These are phyloP conservation scores for Candida smagusa DNA, from an alignment of 1,139 yeast genomes.

Conservation along the genomic window DNA sequence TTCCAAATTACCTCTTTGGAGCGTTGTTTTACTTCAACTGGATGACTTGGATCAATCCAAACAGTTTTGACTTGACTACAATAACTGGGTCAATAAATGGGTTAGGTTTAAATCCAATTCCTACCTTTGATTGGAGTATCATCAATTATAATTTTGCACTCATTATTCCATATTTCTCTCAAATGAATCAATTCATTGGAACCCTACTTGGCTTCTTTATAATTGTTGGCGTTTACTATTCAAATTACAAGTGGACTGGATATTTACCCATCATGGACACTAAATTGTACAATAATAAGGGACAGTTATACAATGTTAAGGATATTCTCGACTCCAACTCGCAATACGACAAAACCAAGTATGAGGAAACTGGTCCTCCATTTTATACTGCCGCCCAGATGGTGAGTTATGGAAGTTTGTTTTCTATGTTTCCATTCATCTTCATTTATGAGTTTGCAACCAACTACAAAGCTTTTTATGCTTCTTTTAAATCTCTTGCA, in stretches of 20 bases:
- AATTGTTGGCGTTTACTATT: constrained; percentile 15
- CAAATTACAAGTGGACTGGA: constrained; percentile 15
- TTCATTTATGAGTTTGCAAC: constrained; percentile 15
- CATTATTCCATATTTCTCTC: constrained; percentile 13
- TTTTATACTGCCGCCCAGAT: constrained; percentile 32
- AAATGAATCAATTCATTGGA: constrained; percentile 13
- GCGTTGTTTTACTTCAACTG: constrained; percentile 18
- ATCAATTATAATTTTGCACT: constrained; percentile 10
- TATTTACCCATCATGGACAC: constrained; percentile 16
- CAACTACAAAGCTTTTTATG: constrained; percentile 7
- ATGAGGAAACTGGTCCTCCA: constrained; percentile 35
- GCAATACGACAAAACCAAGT: constrained; percentile 13
- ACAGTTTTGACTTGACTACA: constrained; percentile 14
- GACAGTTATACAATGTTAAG: constrained; percentile 11
- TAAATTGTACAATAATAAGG: constrained; percentile 12
- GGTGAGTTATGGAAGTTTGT: constrained; percentile 20
- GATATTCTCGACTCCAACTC: constrained; percentile 9
- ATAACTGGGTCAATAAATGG: constrained; percentile 15
- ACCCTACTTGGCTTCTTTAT: constrained; percentile 10
- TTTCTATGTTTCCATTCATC: constrained; percentile 42
- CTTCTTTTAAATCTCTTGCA: constrained; percentile 10
- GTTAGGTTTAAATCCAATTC: constrained; percentile 17
- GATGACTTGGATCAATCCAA: constrained; percentile 19
- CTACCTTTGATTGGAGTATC: constrained; percentile 18
- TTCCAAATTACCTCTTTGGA: constrained; percentile 18